Conservation (phyloP, 768 basidiomycete genomes). For the Suillus subalutaceus region DNA sequence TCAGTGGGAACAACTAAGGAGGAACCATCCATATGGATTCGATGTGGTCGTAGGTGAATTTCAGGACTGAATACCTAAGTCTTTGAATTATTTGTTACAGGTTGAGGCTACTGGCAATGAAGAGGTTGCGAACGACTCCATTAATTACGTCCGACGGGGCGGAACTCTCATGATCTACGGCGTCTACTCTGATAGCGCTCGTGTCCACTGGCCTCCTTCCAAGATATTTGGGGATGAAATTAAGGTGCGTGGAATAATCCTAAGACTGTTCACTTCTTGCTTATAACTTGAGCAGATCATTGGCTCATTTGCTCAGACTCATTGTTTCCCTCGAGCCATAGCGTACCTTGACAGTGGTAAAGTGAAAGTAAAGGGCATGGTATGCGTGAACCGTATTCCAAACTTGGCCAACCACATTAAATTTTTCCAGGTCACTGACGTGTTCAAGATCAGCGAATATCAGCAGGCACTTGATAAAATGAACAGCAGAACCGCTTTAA, state of each 20-base stretch:
- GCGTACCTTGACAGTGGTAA: conserved; percentile 59
- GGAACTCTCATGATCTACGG: conserved; percentile 56
- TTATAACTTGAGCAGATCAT: conserved; percentile 41
- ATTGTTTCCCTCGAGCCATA: conserved; percentile 61
- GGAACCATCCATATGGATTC: conserved; percentile 47
- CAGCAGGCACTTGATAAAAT: conserved; percentile 69
- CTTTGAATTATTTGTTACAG: conserved; percentile 11
- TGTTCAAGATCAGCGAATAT: conserved; percentile 60
- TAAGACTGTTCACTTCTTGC: background rate
- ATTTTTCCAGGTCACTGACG: conserved; percentile 50
- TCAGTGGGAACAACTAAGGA: conserved; percentile 44
- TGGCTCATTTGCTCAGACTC: conserved; percentile 59
- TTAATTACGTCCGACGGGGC: conserved; percentile 45
- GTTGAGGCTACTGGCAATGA: conserved; percentile 47
- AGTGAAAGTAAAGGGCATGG: conserved; percentile 54
- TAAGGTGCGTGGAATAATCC: conserved; percentile 26
- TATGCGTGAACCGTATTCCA: conserved; percentile 21
- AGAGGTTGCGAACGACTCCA: conserved; percentile 41
- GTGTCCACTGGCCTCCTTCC: conserved; percentile 55
- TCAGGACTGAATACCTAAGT: background rate
- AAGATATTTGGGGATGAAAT: conserved; percentile 62
- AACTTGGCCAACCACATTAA: background rate
- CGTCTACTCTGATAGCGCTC: conserved; percentile 56
- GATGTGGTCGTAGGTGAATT: conserved; percentile 38
- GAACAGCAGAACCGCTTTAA: conserved; percentile 56